Conservation (phyloP, 2,329 filamentous ascomycete species). For the Aureobasidium sp. region DNA sequence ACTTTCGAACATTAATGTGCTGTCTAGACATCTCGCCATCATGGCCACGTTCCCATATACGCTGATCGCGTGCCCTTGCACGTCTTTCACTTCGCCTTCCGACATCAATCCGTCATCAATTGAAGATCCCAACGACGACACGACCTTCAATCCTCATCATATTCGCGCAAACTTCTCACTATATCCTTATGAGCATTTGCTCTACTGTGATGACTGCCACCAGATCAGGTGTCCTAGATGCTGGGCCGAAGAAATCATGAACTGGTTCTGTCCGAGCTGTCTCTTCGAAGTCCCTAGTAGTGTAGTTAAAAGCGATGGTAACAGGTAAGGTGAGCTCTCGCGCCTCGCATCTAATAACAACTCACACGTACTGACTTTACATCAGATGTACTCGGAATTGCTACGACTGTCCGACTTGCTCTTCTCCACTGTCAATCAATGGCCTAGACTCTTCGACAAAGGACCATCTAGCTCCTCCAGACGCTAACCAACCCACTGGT, state of each 20-base stretch:
- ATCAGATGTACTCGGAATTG: constrained; percentile 68
- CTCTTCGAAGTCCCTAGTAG: constrained; percentile 93
- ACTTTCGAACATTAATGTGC: not conserved
- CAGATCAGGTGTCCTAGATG: constrained; percentile 91
- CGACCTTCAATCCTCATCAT: constrained; percentile 76
- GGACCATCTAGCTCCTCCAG: constrained; percentile 18
- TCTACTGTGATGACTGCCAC: constrained; percentile 97
- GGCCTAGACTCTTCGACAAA: constrained; percentile 53
- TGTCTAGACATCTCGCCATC: constrained; percentile 34
- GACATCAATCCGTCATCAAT: not conserved
- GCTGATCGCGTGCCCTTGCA: constrained; percentile 57
- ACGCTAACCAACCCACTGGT: constrained; percentile 15
- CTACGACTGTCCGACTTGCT: constrained; percentile 88
- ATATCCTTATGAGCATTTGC: constrained; percentile 83
- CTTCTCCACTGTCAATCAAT: constrained; percentile 67
- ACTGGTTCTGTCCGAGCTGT: constrained; percentile 91
- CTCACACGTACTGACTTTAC: constrained; percentile 10
- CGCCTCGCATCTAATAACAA: not conserved
- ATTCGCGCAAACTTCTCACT: constrained; percentile 83
- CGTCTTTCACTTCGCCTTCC: constrained; percentile 23
- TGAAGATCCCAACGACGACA: constrained; percentile 30
- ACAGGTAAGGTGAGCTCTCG: constrained; percentile 53
- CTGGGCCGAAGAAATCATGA: constrained; percentile 85
- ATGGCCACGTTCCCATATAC: constrained; percentile 50
- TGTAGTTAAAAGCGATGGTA: constrained; percentile 84